A percentile compares a stretch with the other conserved stretches of the same genome.
Evolutionary conservation across 2,329 filamentous ascomycete genomes (phyloP).

Genomic region (Phaeomoniella chlamydospora): DNA sequence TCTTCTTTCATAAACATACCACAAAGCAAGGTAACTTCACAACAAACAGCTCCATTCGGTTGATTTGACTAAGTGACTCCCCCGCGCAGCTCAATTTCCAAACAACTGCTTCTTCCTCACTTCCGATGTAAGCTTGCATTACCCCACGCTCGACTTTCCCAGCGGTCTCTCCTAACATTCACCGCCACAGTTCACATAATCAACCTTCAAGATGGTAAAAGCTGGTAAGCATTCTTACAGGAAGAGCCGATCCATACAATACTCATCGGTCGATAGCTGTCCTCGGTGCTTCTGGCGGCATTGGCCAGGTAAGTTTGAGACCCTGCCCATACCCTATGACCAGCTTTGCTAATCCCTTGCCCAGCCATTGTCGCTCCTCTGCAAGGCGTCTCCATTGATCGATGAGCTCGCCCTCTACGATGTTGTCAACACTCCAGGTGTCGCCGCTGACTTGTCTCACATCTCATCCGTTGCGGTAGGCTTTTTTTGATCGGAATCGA

Average conservation of each 20-base stretch:
- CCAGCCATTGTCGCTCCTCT: constrained; percentile 86
- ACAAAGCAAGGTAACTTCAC: too few species aligned
- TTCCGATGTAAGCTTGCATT: too few species aligned
- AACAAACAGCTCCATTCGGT: too few species aligned
- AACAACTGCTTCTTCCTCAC: too few species aligned
- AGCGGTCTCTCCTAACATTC: too few species aligned
- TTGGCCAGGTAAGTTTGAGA: constrained; percentile 78
- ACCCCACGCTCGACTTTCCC: too few species aligned
- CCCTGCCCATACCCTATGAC: background rate
- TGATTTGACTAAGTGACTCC: too few species aligned
- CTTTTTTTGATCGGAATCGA: constrained; percentile 21
- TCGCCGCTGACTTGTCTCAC: constrained; percentile 91
- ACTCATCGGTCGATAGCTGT: constrained; percentile 39
- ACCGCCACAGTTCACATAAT: constrained; percentile 6
- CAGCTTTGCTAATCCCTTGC: too few species aligned
- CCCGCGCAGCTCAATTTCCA: too few species aligned
- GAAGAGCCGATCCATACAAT: background rate
- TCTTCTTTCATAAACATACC: too few species aligned
- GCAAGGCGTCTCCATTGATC: constrained; percentile 79
- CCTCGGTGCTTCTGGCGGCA: constrained; percentile 93
- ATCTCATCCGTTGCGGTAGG: constrained; percentile 79
- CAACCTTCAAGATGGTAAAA: constrained; percentile 30
- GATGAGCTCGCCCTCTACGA: constrained; percentile 94
- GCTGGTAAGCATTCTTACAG: constrained; percentile 17
- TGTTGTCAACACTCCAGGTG: constrained; percentile 97